phyloP scores from a whole-genome alignment of 208 protist genomes.

The Leptomonas pyrrhocoris region DNA sequence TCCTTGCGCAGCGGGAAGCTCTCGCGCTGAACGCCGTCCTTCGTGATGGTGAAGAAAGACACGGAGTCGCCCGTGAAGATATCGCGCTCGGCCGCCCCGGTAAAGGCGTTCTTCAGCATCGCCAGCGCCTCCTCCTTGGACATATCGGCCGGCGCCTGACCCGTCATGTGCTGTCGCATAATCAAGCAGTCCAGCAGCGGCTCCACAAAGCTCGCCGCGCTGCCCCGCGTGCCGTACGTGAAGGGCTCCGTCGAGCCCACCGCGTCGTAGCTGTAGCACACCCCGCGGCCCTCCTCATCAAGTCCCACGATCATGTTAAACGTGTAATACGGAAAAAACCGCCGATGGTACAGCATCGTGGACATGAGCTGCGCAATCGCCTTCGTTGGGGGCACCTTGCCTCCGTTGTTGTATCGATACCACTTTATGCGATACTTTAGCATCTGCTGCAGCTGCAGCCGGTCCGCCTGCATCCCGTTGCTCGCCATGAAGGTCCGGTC shows the following conservation, averaged over 20 bases:
- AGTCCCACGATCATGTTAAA: conserved; percentile 98
- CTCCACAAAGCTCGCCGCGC: conserved; percentile 94
- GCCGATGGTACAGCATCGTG: conserved; percentile 97
- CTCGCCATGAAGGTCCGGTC: conserved; percentile 92
- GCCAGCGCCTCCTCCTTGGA: conserved; percentile 82
- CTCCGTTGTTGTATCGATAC: conserved; percentile 95
- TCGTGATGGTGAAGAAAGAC: conserved; percentile 93
- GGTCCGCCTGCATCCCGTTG: conserved; percentile 98
- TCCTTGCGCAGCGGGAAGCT: conserved; percentile 80
- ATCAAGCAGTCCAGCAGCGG: conserved; percentile 98
- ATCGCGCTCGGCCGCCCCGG: conserved; percentile 96
- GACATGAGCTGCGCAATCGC: conserved; percentile 97
- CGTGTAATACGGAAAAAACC: conserved; percentile 99
- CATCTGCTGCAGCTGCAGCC: conserved; percentile 95
- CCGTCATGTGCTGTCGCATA: conserved; percentile 77
- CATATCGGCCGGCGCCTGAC: conserved; percentile 65
- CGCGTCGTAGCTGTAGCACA: conserved; percentile 98
- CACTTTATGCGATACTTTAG: conserved; percentile 93
- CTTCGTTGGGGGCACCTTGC: conserved; percentile 88
- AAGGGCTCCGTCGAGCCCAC: conserved; percentile 97
- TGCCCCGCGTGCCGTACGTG: conserved; percentile 92
- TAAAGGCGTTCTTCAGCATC: conserved; percentile 97
- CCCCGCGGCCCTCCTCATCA: conserved; percentile 94
- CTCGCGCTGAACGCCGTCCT: conserved; percentile 70
- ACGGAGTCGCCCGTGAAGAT: conserved; percentile 97